Percentiles rank a stretch among this genome's conserved stretches.
These are phyloP conservation scores for Candida quercuum DNA, from an alignment of 805 yeast species.

Conservation along the genomic window DNA sequence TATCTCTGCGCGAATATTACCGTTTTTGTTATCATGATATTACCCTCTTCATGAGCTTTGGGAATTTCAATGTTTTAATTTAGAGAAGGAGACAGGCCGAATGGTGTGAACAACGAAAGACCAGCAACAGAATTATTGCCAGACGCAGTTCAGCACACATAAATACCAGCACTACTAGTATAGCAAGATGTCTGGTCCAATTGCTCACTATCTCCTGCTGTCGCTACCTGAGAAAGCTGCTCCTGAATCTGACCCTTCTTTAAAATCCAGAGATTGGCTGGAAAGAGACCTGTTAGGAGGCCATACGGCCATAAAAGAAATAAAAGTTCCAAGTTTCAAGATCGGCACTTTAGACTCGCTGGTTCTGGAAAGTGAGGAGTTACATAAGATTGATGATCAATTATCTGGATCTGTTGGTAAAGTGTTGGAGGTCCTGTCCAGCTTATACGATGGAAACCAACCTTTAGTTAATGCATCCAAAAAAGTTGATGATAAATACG, in stretches of 20 bases:
- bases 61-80: not conserved
- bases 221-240: constrained; percentile 51
- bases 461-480: constrained; percentile 42
- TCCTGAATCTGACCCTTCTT: constrained; percentile 44
- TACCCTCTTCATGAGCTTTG: constrained; percentile 1
- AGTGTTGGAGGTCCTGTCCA: constrained; percentile 64
- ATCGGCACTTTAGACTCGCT: constrained; percentile 92
- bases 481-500: constrained; percentile 46
- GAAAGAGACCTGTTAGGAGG: constrained; percentile 53
- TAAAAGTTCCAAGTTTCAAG: constrained; percentile 77
- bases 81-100: not conserved
- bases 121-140: no score
- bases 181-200: constrained; percentile 23
- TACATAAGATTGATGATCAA: constrained; percentile 77
- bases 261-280: constrained; percentile 44
- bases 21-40: not conserved
- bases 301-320: constrained; percentile 47
- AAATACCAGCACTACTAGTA: not conserved
- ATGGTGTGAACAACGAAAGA: no score
- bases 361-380: constrained; percentile 87
- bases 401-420: constrained; percentile 65
- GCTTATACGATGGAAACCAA: constrained; percentile 38
- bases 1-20: not conserved
- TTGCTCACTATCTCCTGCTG: constrained; percentile 45
- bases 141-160: no score